Conservation (phyloP, 768 basidiomycete species). For the Macrolepiota albuminosa region DNA sequence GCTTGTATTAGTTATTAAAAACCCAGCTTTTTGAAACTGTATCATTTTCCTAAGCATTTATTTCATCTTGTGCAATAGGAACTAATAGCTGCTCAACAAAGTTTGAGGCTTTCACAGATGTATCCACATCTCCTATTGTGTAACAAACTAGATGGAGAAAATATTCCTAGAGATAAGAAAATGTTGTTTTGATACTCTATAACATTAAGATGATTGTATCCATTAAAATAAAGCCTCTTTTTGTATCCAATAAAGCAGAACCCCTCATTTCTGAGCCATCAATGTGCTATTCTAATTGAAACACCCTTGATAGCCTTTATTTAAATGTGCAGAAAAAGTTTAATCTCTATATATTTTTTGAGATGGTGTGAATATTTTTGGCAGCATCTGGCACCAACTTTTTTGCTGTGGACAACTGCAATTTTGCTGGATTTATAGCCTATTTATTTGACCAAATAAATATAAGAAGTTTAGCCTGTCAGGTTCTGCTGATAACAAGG, state of each 20-base stretch:
- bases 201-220: no score
- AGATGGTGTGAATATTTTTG: conserved; percentile 9
- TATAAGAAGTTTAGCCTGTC: conserved; percentile 15
- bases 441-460: conserved; percentile 30
- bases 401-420: conserved; percentile 21
- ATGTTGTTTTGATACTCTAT: no score
- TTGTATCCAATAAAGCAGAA: no score
- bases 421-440: conserved; percentile 28
- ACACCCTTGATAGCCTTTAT: conserved; percentile 25
- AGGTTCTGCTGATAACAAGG: no score
- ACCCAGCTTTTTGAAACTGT: conserved; percentile 18
- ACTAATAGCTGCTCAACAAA: conserved; percentile 22
- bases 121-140: background rate
- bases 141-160: conserved; percentile 13
- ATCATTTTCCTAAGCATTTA: conserved; percentile 38
- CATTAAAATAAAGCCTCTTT: no score
- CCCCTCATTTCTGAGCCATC: no score
- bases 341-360: conserved; percentile 26
- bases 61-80: conserved; percentile 31
- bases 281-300: background rate
- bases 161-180: conserved; percentile 1
- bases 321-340: conserved; percentile 26
- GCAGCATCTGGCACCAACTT: conserved; percentile 22
- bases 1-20: conserved; percentile 22
- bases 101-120: conserved; percentile 8